These are phyloP conservation scores for Kwoniella pini DNA, from an alignment of 768 basidiomycete genomes.

Conservation along the genomic window DNA sequence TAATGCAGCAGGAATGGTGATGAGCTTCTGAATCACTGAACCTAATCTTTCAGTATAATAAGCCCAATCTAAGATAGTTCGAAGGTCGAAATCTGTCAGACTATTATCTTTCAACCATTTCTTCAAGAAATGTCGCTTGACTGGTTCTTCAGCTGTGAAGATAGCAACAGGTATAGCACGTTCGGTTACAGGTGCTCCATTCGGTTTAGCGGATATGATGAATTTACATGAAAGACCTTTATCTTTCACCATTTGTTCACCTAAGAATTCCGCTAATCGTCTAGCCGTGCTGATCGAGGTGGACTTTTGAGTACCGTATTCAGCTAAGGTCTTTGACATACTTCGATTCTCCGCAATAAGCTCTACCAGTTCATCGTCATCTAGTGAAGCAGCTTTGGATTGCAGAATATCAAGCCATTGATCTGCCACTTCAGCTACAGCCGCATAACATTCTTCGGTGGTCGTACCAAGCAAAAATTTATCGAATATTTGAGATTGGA, in stretches of 20 bases:
- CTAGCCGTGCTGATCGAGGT: conserved; percentile 96
- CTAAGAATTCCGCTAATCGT: conserved; percentile 92
- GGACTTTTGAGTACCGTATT: conserved; percentile 95
- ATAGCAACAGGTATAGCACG: conserved; percentile 96
- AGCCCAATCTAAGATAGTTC: conserved; percentile 93
- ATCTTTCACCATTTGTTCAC: conserved; percentile 98
- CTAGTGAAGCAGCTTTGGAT: conserved; percentile 76
- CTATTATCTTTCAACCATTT: conserved; percentile 96
- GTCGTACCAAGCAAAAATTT: conserved; percentile 92
- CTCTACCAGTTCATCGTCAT: conserved; percentile 90
- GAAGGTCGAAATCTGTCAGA: conserved; percentile 81
- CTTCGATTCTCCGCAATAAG: conserved; percentile 98
- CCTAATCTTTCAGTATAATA: conserved; percentile 98
- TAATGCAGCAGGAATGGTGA: conserved; percentile 98
- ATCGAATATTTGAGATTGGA: conserved; percentile 98
- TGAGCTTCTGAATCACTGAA: conserved; percentile 96
- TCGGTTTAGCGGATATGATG: conserved; percentile 92
- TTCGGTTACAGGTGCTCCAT: conserved; percentile 93
- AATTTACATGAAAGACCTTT: conserved; percentile 99
- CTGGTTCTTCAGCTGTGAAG: conserved; percentile 88
- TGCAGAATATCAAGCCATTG: conserved; percentile 97
- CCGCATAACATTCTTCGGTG: conserved; percentile 91
- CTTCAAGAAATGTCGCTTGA: conserved; percentile 85
- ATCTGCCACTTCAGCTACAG: conserved; percentile 88
- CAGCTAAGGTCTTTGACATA: conserved; percentile 94